Percentiles rank a stretch among this genome's conserved stretches.
Evolutionary conservation across 2,329 filamentous ascomycete genomes (phyloP).

Genomic region (Exophiala sp.): DNA sequence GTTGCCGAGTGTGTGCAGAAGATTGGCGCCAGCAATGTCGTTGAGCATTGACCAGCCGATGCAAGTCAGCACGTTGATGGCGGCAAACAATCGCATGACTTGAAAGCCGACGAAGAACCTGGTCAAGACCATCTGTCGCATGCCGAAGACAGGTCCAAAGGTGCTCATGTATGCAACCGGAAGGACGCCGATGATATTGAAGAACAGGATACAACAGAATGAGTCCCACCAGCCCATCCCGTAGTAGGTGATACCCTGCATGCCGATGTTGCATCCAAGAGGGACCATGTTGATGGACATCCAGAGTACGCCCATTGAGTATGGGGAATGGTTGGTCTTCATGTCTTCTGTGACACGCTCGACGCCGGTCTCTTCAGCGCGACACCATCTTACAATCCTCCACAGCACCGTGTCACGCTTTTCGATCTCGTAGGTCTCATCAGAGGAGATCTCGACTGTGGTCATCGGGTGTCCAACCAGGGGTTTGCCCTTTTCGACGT

Average conservation of each 20-base stretch:
- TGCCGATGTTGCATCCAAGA: conserved; percentile 71
- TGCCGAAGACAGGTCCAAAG: conserved; percentile 69
- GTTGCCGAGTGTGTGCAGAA: conserved; percentile 68
- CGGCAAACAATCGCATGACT: not conserved
- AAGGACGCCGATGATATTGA: conserved; percentile 69
- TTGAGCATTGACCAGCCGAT: conserved; percentile 76
- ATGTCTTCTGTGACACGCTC: not conserved
- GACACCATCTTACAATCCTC: not conserved
- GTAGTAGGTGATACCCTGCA: conserved; percentile 66
- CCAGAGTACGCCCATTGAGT: not conserved
- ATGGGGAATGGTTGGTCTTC: not conserved
- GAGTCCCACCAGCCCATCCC: conserved; percentile 69
- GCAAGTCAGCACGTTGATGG: conserved; percentile 40
- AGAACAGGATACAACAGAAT: conserved; percentile 67
- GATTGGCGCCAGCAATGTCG: conserved; percentile 73
- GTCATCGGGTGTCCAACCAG: not conserved
- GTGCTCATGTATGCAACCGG: conserved; percentile 75
- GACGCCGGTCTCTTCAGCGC: not conserved
- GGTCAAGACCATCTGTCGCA: conserved; percentile 77
- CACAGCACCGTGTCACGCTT: not conserved
- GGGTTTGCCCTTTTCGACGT: not conserved
- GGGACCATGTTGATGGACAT: conserved; percentile 74
- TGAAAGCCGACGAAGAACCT: conserved; percentile 67
- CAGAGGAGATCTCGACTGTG: not conserved
- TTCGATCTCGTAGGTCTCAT: not conserved